Conservation (phyloP, 768 basidiomycete genomes). For the Favolaschia claudopus region DNA sequence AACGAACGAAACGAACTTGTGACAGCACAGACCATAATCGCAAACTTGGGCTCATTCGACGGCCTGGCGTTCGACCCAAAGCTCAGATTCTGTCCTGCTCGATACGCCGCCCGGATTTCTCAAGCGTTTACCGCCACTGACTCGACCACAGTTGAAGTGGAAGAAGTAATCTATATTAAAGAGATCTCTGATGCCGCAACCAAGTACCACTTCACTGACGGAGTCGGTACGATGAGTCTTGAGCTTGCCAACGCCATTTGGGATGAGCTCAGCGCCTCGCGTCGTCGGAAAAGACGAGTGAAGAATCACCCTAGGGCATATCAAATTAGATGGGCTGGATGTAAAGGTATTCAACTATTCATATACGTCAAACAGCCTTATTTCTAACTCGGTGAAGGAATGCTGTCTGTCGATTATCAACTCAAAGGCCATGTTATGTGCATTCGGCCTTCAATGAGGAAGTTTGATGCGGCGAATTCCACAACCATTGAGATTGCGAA, state of each 20-base stretch:
- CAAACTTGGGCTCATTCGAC: conserved; percentile 61
- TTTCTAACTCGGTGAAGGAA: conserved; percentile 40
- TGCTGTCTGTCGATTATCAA: conserved; percentile 63
- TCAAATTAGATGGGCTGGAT: conserved; percentile 69
- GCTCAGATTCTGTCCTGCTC: conserved; percentile 68
- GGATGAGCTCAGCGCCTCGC: conserved; percentile 45
- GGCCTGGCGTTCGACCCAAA: conserved; percentile 50
- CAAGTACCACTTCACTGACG: conserved; percentile 70
- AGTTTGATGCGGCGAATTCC: conserved; percentile 62
- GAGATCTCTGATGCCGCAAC: conserved; percentile 45
- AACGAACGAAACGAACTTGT: conserved; percentile 38
- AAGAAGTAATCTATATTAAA: conserved; percentile 52
- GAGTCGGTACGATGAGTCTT: conserved; percentile 69
- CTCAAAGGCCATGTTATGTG: conserved; percentile 58
- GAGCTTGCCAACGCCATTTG: conserved; percentile 61
- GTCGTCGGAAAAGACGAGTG: conserved; percentile 40
- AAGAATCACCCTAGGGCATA: conserved; percentile 55
- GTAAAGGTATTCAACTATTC: conserved; percentile 60
- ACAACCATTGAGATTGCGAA: conserved; percentile 67
- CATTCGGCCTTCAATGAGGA: conserved; percentile 70
- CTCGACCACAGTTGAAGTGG: conserved; percentile 52
- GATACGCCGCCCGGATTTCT: conserved; percentile 75
- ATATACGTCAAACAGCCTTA: background rate
- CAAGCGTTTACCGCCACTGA: conserved; percentile 82
- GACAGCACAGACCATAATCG: conserved; percentile 60